Evolutionary conservation across 1,139 yeast genomes (phyloP).

Genomic region (Nadsonia commutata): DNA sequence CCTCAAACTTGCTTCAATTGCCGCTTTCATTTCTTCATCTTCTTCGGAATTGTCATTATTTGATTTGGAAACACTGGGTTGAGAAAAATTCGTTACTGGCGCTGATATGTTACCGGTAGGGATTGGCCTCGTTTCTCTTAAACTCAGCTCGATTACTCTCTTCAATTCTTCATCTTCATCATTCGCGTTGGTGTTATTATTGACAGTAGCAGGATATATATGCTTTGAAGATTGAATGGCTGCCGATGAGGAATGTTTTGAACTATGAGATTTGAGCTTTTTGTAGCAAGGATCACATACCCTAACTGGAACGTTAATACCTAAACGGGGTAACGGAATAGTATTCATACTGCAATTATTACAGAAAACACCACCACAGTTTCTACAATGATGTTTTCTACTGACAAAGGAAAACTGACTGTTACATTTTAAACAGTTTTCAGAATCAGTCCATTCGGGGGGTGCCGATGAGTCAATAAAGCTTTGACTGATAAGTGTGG

Average conservation of each 20-base stretch:
- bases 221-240: not conserved
- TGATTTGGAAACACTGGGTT: not conserved
- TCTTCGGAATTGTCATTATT: constrained; percentile 38
- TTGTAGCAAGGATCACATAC: constrained; percentile 85
- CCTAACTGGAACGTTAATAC: constrained; percentile 78
- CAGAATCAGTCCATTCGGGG: constrained; percentile 96
- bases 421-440: constrained; percentile 91
- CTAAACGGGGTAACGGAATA: constrained; percentile 64
- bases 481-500: constrained; percentile 26
- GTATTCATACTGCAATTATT: constrained; percentile 65
- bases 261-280: constrained; percentile 24
- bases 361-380: constrained; percentile 93
- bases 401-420: constrained; percentile 64
- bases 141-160: constrained; percentile 64
- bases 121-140: constrained; percentile 34
- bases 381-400: constrained; percentile 90
- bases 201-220: constrained; percentile 1
- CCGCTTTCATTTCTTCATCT: constrained; percentile 85
- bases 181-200: constrained; percentile 15
- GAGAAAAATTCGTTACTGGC: constrained; percentile 3
- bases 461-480: constrained; percentile 86
- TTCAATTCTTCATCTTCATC: constrained; percentile 68
- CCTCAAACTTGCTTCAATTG: constrained; percentile 81
- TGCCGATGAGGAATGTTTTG: constrained; percentile 7
- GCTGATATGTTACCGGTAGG: constrained; percentile 7